Evolutionary conservation across 352 stramenopile species (phyloP), one percentile per base, ranked within the genome.

Genomic region (Blastocystis sp.): DNA sequence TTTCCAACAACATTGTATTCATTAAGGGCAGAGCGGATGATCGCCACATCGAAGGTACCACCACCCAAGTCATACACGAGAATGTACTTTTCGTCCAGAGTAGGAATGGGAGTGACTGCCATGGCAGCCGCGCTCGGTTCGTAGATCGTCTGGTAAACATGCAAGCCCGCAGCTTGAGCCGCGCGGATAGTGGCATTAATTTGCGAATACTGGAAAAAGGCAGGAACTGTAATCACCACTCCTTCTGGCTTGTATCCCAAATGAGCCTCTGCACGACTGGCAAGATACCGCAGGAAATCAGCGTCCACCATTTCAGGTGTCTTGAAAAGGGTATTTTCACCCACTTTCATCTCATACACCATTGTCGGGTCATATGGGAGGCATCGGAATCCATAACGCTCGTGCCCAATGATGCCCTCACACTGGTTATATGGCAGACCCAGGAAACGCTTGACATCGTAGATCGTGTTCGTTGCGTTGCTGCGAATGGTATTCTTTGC

Each of bases 221-320:
- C 62, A 69, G 62, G 62, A 69, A 69, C 62, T 0, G 62, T 69
- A 42, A 69, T 69, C n/a, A 69, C 62, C 17, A 28, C 17, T 63
- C n/a, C 59, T 0, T 63, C 17, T 21, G 14, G n/a, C n/a, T n/a
- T 63, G n/a, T 63, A 19, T n/a, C 59, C 59, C 17, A 63, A n/a
- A 63, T n/a, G n/a, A 19, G 59, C 17, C 17, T 19, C 17, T n/a
- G 59, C 59, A 63, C 59, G 0, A 63, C 59, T n/a, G 0, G 0
- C 59, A 63, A 63, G 59, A 63, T 63, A 63, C 17, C 59, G 17
- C 17, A 63, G 17, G 59, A 63, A 63, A 19, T 63, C n/a, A 19
- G 59, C n/a, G 17, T n/a, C 59, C 17, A 63, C 17, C 17, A n/a
- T n/a, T 63, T 63, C 59, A n/a, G 59, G 59, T n/a, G 28, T 34